Conservation (phyloP, 75 land plant species). For the Pinus taeda region DNA sequence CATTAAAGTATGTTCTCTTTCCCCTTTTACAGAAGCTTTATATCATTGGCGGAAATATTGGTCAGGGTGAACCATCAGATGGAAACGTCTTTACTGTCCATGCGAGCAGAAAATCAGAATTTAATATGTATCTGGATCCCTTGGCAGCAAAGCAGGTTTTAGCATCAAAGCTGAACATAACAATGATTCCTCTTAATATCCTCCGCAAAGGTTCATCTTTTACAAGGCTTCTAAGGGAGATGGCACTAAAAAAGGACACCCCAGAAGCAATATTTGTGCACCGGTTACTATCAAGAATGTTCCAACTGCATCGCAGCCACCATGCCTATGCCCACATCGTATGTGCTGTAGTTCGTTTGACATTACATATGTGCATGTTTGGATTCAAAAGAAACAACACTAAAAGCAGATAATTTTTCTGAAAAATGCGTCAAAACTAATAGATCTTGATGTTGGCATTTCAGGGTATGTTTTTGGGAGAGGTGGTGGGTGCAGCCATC, state of each 20-base stretch:
- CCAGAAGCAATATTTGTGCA: constrained; percentile 45
- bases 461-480: constrained; percentile 63
- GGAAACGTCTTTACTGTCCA: constrained; percentile 65
- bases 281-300: constrained; percentile 39
- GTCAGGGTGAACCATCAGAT: not conserved
- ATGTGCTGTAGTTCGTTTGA: not conserved
- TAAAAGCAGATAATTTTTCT: no score
- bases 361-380: no score
- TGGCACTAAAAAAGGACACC: constrained; percentile 30
- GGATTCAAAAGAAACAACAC: no score
- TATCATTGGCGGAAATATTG: constrained; percentile 60
- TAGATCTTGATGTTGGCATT: not conserved
- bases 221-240: constrained; percentile 14
- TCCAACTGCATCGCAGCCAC: constrained; percentile 22
- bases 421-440: no score
- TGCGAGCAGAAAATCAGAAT: constrained; percentile 51
- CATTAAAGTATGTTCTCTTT: no score
- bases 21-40: constrained; percentile 43
- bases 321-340: constrained; percentile 46
- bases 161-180: constrained; percentile 45
- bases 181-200: constrained; percentile 49
- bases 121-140: constrained; percentile 79
- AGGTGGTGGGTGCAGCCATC: constrained; percentile 55
- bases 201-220: constrained; percentile 32
- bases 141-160: constrained; percentile 62